Percentiles rank a stretch among this genome's conserved stretches.
phyloP scores from a whole-genome alignment of 2,329 filamentous ascomycete species.

The Penicillium olsonii region DNA sequence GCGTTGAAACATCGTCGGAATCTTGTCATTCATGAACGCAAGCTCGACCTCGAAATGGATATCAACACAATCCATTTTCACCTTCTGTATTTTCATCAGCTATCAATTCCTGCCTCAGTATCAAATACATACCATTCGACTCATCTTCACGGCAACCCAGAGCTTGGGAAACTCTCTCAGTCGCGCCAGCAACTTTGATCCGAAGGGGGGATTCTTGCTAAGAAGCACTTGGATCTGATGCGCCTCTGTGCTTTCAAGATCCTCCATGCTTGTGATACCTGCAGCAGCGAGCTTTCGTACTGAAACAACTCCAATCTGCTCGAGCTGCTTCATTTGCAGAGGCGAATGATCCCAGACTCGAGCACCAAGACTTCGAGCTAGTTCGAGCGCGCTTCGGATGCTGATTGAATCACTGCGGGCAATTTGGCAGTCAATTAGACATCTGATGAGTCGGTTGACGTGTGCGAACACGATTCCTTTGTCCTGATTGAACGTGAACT shows the following conservation, averaged over 20 bases:
- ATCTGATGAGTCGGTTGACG: conserved; percentile 69
- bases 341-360: conserved; percentile 80
- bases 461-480: conserved; percentile 67
- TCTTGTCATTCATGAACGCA: conserved; percentile 68
- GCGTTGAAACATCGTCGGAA: conserved; percentile 63
- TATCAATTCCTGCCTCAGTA: conserved; percentile 26
- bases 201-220: conserved; percentile 80
- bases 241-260: conserved; percentile 67
- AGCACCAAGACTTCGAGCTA: conserved; percentile 75
- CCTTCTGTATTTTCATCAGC: conserved; percentile 30
- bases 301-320: conserved; percentile 73
- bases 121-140: conserved; percentile 46
- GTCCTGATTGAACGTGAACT: conserved; percentile 61
- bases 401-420: conserved; percentile 65
- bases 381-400: conserved; percentile 69
- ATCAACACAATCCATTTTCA: conserved; percentile 47
- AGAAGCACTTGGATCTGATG: conserved; percentile 75
- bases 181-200: conserved; percentile 65
- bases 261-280: conserved; percentile 70
- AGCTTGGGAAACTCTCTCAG: conserved; percentile 72
- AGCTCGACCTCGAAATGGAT: conserved; percentile 67
- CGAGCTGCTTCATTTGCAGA: conserved; percentile 79
- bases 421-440: conserved; percentile 73
- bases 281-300: conserved; percentile 71
- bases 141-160: conserved; percentile 55